Conservation (phyloP, 2,329 filamentous ascomycete genomes). For the Alternaria ventricosa region DNA sequence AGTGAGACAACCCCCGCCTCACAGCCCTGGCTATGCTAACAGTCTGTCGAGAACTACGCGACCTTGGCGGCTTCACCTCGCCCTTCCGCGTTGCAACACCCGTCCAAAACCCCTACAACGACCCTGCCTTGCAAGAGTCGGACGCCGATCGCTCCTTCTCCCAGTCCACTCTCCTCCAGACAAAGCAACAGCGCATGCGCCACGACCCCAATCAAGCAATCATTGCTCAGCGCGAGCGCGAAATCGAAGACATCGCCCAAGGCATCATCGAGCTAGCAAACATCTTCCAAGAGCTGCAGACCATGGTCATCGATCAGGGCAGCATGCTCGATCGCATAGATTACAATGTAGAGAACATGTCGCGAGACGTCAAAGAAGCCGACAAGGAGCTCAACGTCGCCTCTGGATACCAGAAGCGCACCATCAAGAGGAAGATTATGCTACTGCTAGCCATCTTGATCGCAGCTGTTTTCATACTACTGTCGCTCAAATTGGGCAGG, state of each 20-base stretch:
- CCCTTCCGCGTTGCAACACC: constrained; percentile 55
- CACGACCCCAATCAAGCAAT: constrained; percentile 74
- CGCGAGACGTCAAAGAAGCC: constrained; percentile 88
- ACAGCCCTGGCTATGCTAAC: constrained; percentile 18
- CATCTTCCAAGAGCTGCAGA: constrained; percentile 94
- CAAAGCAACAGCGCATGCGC: constrained; percentile 66
- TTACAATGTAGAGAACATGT: constrained; percentile 96
- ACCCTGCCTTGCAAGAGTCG: constrained; percentile 85
- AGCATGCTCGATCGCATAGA: constrained; percentile 60
- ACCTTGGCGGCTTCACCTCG: constrained; percentile 56
- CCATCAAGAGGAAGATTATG: constrained; percentile 91
- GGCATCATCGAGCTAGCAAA: constrained; percentile 97
- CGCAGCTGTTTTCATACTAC: constrained; percentile 83
- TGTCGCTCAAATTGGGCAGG: constrained; percentile 76
- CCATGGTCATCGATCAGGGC: constrained; percentile 72
- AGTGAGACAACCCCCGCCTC: constrained; percentile 62
- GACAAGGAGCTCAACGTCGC: constrained; percentile 90
- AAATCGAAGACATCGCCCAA: constrained; percentile 97
- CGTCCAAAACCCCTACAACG: constrained; percentile 71
- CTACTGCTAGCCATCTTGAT: constrained; percentile 85
- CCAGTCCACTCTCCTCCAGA: constrained; percentile 84
- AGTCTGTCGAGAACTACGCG: constrained; percentile 47
- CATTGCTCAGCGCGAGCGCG: constrained; percentile 90
- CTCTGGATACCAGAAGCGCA: constrained; percentile 85
- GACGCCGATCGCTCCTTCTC: constrained; percentile 93